A percentile compares a stretch with the other conserved stretches of the same genome.
phyloP scores from a whole-genome alignment of 192 early-diverging fungal species.

The Rhizoclosmatium sp. region DNA sequence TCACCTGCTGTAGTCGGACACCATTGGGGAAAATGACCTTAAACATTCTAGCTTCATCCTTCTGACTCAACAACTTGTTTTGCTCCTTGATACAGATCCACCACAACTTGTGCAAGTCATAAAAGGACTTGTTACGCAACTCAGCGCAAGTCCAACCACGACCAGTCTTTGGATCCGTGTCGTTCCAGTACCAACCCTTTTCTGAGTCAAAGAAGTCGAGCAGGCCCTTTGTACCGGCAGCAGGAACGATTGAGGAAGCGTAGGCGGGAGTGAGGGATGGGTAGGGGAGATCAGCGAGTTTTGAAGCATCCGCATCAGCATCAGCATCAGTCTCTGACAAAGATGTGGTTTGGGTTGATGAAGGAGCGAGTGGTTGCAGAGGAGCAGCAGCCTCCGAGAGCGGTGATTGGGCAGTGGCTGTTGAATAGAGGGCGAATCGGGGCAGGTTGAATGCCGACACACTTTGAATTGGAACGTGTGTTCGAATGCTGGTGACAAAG shows the following conservation, averaged over 20 bases:
- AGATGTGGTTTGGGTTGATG: no score
- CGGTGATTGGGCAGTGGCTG: no score
- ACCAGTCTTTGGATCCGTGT: conserved; percentile 55
- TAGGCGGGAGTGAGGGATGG: conserved; percentile 8
- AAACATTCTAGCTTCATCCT: conserved; percentile 60
- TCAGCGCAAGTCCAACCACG: conserved; percentile 90
- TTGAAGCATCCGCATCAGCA: no score
- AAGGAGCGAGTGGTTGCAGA: no score
- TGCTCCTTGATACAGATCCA: conserved; percentile 69
- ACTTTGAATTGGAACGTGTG: no score
- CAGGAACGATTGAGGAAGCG: conserved; percentile 11
- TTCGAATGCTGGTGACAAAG: no score
- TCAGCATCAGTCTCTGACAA: no score
- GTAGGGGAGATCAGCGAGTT: neutral
- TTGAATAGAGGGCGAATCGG: no score
- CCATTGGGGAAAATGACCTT: conserved; percentile 52
- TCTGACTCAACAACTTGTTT: conserved; percentile 57
- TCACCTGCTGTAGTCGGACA: conserved; percentile 49
- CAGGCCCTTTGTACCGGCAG: conserved; percentile 40
- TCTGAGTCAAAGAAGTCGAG: conserved; percentile 59
- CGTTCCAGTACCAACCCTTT: conserved; percentile 59
- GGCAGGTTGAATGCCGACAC: no score
- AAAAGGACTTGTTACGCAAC: conserved; percentile 91
- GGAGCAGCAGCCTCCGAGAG: no score
- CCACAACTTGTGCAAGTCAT: conserved; percentile 97